These are phyloP conservation scores for Zymoseptoria brevis DNA, from an alignment of 2,329 filamentous ascomycete genomes.

Conservation along the genomic window DNA sequence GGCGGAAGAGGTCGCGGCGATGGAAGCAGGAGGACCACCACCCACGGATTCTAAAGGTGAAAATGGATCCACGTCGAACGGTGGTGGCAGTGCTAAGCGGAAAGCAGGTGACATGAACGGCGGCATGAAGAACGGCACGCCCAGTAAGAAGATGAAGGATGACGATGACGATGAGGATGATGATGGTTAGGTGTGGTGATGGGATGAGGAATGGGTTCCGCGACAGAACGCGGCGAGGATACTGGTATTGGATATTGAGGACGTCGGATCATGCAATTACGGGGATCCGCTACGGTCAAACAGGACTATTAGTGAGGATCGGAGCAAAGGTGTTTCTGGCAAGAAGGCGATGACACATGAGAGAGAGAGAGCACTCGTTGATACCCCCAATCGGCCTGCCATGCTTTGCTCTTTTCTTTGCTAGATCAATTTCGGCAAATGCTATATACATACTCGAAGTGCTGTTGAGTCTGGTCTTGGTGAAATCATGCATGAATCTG, in stretches of 20 bases:
- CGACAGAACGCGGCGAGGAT: neutral
- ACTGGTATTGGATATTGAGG: neutral
- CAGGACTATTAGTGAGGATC: neutral
- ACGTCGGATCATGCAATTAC: neutral
- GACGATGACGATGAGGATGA: slow-evolving; percentile 30
- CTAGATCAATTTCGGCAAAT: neutral
- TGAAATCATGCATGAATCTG: no score
- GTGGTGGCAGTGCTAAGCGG: slow-evolving; percentile 38
- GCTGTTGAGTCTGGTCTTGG: neutral
- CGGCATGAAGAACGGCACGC: slow-evolving; percentile 19
- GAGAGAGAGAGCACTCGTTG: neutral
- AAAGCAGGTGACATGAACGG: slow-evolving; percentile 39
- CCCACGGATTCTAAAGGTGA: slow-evolving; percentile 32
- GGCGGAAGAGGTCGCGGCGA: slow-evolving; percentile 85
- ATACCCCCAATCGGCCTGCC: neutral
- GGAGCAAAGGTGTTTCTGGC: neutral
- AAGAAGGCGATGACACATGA: neutral
- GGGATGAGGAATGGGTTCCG: neutral
- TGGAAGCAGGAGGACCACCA: slow-evolving; percentile 58
- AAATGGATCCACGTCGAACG: slow-evolving; percentile 21
- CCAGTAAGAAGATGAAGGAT: slow-evolving; percentile 26
- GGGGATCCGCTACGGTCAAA: neutral
- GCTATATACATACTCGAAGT: neutral
- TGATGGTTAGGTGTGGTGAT: neutral
- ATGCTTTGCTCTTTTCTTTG: neutral